Evolutionary conservation across 371 early-diverging fungal genomes (phyloP), one percentile per base, ranked within the genome.

Genomic region (Mortierella sp.): DNA sequence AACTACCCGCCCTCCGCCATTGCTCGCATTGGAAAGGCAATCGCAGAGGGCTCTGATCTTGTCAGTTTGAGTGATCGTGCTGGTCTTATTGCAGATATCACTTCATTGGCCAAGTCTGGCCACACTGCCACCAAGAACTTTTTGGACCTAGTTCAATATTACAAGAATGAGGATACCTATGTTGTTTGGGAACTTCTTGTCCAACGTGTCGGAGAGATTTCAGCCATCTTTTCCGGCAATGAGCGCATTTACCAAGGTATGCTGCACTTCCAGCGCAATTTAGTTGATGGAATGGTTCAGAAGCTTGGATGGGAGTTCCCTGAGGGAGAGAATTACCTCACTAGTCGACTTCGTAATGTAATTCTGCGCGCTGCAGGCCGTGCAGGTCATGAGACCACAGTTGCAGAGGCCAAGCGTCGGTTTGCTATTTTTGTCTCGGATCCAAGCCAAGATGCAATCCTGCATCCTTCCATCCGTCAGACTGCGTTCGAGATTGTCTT

Each of bases 381-480:
- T 26, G 76, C 87, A 23, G 85, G 84, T 32, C 73, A 78, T 42
- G 66, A 65, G 26, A 78, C 70, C 5, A 74, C 74, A 2, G 76
- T 93, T 53, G 83, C 71, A 2, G 91, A 93, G 69, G 90, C 94
- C 37, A 83, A 85, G 67, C 73, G 66, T 49, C 87, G 93, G 0
- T 95, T 96, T 73, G 74, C 84, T 43, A 70, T 83, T 42, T 92
- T 89, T 69, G 83, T 88, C 37, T 69, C 74, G 1, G 84, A 81
- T 17, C 85, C 88, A 28, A 85, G 86, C 60, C 85, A 90, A 56
- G 76, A 80, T 26, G 85, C 89, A 26, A 92, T 90, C 17, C 60
- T 98, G 56, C 93, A 94, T 70, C 93, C 97, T 51, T 93, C 96
- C 83, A 76, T 98, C 34, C 94, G 95, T n/a, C 89, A 90, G 22